Evolutionary conservation across 2,329 filamentous ascomycete species (phyloP), one percentile per base, ranked within the genome.

Genomic region (Sporothrix dimorphospora): DNA sequence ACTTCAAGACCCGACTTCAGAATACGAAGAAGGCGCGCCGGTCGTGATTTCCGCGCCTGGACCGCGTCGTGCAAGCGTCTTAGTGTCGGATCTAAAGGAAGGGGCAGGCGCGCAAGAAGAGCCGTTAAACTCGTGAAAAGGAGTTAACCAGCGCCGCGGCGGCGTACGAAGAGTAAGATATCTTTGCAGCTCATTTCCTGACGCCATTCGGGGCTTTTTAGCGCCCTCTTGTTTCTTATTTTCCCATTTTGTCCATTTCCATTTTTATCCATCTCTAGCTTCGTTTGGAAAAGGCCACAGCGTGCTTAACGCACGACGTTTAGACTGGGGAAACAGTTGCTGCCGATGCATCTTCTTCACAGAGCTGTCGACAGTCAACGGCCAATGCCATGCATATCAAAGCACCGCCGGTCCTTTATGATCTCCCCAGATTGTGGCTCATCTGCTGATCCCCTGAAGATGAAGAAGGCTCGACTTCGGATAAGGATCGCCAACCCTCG

Each of bases 141-240:
- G 45, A 12, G 65, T 34, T 38, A 19, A 51, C 27, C 42, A 38
- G 27, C 42, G 27, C 27, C 27, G 24, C 14, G 27, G 24, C 24
- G 49, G 49, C n/a, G n/a, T n/a, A n/a, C n/a, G n/a, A n/a, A n/a
- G n/a, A n/a, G n/a, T n/a, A n/a, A n/a, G n/a, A n/a, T n/a, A n/a
- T n/a, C 66, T 55, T 69, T 42, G 24, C 66, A 27, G 47, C 66
- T 69, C 66, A 69, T 69, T 69, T 69, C 66, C 66, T 42, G 49
- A 27, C 66, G 49, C 47, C 66, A 55, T 69, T 69, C 30, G 49
- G 66, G 66, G n/a, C 47, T 21, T 55, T 45, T 68, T 53, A 68
- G 65, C 47, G 65, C 45, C 49, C 4, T 51, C 7, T 51, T 21
- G 11, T 9, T 27, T 51, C 45, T 11, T 67, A 51, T 51, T 51